Evolutionary conservation across 2,329 filamentous ascomycete genomes (phyloP).

Genomic region (Pseudopyricularia javanii): DNA sequence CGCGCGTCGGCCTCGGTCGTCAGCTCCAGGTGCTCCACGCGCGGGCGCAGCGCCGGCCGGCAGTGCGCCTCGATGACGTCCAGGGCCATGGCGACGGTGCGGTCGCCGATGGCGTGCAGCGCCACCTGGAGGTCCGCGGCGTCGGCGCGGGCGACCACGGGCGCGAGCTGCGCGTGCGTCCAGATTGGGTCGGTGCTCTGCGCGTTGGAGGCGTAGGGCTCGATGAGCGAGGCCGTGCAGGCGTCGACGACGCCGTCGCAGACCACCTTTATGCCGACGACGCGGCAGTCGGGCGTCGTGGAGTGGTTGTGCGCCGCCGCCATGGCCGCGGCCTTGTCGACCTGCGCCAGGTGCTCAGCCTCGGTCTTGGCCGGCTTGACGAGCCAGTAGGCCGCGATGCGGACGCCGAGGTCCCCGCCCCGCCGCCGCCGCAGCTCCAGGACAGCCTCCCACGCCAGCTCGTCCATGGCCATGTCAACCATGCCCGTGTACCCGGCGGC

Average conservation of each 20-base stretch:
- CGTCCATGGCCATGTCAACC: conserved; percentile 48
- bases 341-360: conserved; percentile 31
- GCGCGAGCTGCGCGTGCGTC: conserved; percentile 35
- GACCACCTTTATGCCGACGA: conserved; percentile 53
- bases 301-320: conserved; percentile 27
- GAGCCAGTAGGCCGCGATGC: conserved; percentile 44
- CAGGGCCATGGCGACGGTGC: conserved; percentile 43
- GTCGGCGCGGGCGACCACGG: conserved; percentile 41
- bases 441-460: conserved; percentile 38
- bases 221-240: conserved; percentile 47
- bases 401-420: conserved; percentile 21
- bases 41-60: conserved; percentile 36
- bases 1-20: conserved; percentile 39
- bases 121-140: conserved; percentile 45
- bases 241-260: conserved; percentile 54
- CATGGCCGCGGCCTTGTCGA: conserved; percentile 37
- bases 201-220: conserved; percentile 41
- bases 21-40: conserved; percentile 55
- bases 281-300: conserved; percentile 31
- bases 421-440: conserved; percentile 21
- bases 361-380: conserved; percentile 31
- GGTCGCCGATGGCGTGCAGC: conserved; percentile 54
- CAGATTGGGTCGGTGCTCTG: conserved; percentile 39
- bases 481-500: conserved; percentile 39
- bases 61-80: conserved; percentile 35